Evolutionary conservation across 2,329 filamentous ascomycete species (phyloP).

Genomic region (Acephala macrosclerotiorum): DNA sequence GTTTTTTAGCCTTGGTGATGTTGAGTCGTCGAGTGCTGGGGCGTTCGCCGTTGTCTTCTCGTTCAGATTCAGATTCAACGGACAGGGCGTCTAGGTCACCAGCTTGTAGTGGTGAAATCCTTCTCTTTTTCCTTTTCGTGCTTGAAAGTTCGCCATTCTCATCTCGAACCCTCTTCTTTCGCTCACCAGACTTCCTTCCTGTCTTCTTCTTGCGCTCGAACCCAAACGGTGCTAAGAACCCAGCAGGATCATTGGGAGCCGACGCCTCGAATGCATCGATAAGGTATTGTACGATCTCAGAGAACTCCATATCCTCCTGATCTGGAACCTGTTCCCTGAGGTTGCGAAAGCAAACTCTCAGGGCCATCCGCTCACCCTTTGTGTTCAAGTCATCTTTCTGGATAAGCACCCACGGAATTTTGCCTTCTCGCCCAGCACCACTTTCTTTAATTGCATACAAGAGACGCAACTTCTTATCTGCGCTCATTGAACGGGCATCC

Average conservation of each 20-base stretch:
- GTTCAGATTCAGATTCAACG: background rate
- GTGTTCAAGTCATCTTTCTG: slow-evolving; percentile 50
- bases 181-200: background rate
- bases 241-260: slow-evolving; percentile 33
- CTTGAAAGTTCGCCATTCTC: background rate
- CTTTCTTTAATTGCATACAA: slow-evolving; percentile 53
- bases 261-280: slow-evolving; percentile 38
- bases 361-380: slow-evolving; percentile 45
- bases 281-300: slow-evolving; percentile 37
- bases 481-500: slow-evolving; percentile 51
- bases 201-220: background rate
- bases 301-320: slow-evolving; percentile 40
- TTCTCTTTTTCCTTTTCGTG: background rate
- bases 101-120: background rate
- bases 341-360: slow-evolving; percentile 40
- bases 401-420: slow-evolving; percentile 58
- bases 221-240: background rate
- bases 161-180: background rate
- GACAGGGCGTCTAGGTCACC: background rate
- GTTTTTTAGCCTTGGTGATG: slow-evolving; percentile 4
- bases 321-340: slow-evolving; percentile 39
- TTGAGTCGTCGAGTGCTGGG: slow-evolving; percentile 4
- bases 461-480: slow-evolving; percentile 54
- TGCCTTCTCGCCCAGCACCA: slow-evolving; percentile 50
- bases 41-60: slow-evolving; percentile 8